Evolutionary conservation across 345 rosid genomes (phyloP), one percentile per base, ranked within the genome.

Genomic region (Ceriops tagal): DNA sequence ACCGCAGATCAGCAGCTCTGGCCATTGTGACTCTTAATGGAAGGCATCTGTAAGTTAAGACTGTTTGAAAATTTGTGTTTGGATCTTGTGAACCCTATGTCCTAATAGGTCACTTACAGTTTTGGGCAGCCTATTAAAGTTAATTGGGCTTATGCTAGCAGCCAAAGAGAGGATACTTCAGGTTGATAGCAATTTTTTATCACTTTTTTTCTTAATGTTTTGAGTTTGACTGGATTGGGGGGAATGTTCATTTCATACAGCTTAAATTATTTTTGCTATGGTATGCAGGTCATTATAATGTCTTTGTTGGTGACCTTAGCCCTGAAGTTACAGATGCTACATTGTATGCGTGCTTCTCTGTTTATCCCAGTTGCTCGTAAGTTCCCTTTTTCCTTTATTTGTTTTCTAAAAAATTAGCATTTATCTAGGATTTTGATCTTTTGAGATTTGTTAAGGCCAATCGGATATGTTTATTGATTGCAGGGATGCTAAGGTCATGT

Each of bases 401-500:
- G 26, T 53, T 13, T 30, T 63, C 15, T 32, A 6, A 3, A 31
- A 9, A 18, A 24, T 5, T 22, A 4, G 16, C 3, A 1, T 31
- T 30, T 22, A 21, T 20, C 22, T 19, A 13, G 15, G 49, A 43
- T 13, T 46, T 5, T 47, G 37, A 13, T 18, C 18, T 24, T 22
- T 19, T 3, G 35, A 35, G 18, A 30, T 8, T 5, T 61, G 18
- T 61, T 27, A 24, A 63, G 30, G 58, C 49, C 58, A 64, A 43
- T 56, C 27, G 30, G n/a, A 53, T 28, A 24, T 34, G 15, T 58
- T 1, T 13, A 21, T 65, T n/a, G 24, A 34, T 34, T 13, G 13
- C 70, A 72, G 76, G 26, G 71, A 72, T 72, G 76, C 71, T 22
- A 84, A 91, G 79, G 97, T 95, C 66, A 95, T 95, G 97, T 92